Percentiles rank a stretch among this genome's conserved stretches.
Conservation (phyloP, 2,329 filamentous ascomycete genomes). For the Cryphonectria carpinicola region DNA sequence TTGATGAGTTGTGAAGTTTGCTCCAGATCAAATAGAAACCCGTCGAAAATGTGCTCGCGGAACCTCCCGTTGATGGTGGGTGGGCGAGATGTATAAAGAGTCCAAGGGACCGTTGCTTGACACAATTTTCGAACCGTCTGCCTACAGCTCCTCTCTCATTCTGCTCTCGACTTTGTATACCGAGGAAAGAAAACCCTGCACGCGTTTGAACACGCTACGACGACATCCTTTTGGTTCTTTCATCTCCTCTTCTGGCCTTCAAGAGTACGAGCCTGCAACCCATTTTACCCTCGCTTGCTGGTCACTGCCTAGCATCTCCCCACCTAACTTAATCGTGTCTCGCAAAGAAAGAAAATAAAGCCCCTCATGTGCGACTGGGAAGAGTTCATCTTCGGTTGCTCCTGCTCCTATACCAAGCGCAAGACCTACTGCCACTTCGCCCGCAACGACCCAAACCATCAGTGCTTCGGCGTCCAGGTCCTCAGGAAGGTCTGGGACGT, state of each 20-base stretch:
- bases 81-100: constrained; percentile 7
- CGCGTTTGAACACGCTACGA: no score
- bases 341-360: neutral
- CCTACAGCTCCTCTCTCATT: neutral
- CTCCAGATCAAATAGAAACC: neutral
- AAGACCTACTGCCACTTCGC: constrained; percentile 76
- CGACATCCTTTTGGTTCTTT: neutral
- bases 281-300: neutral
- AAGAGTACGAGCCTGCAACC: neutral
- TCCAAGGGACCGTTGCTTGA: neutral
- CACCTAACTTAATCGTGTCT: neutral
- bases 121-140: no score
- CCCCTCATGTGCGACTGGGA: constrained; percentile 71
- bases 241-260: neutral
- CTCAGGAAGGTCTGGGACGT: constrained; percentile 65
- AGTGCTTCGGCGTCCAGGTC: constrained; percentile 70
- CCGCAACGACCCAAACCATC: constrained; percentile 71
- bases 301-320: neutral
- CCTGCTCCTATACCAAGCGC: constrained; percentile 61
- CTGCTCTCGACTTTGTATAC: neutral
- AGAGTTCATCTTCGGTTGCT: constrained; percentile 68
- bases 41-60: neutral
- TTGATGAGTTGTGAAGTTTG: constrained; percentile 15
- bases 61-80: neutral
- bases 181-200: neutral